phyloP scores from a whole-genome alignment of 257 asterid species.

The Solanum bukasovii region DNA sequence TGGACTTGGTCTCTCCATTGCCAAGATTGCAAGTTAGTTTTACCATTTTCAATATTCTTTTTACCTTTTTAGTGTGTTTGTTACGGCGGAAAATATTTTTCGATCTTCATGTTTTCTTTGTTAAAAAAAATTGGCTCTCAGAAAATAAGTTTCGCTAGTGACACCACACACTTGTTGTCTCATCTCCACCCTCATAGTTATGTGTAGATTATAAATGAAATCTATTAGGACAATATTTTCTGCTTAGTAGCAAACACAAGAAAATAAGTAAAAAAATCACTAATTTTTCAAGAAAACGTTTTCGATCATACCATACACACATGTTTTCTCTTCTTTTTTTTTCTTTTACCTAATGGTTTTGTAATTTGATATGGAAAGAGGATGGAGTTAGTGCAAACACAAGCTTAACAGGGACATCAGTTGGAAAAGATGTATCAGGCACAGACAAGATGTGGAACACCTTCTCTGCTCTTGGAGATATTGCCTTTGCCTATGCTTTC shows the following conservation, averaged over 20 bases:
- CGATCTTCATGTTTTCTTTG: neutral
- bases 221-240: neutral
- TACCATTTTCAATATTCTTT: neutral
- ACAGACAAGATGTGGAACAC: conserved; percentile 56
- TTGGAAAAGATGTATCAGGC: conserved; percentile 18
- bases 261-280: neutral
- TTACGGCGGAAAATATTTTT: neutral
- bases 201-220: neutral
- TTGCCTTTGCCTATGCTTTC: conserved; percentile 67
- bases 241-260: neutral
- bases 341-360: neutral
- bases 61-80: neutral
- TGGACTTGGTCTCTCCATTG: conserved; percentile 52
- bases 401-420: conserved; percentile 40
- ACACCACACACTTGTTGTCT: neutral
- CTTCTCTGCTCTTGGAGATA: conserved; percentile 56
- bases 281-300: neutral
- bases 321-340: neutral
- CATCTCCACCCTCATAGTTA: neutral
- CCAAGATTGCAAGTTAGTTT: conserved; percentile 30
- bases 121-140: neutral
- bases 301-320: neutral
- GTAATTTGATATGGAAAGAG: neutral
- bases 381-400: conserved; percentile 13
- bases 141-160: neutral